Evolutionary conservation across 1,284 basidiomycete species (phyloP).

Genomic region (Ganoderma multipileum): DNA sequence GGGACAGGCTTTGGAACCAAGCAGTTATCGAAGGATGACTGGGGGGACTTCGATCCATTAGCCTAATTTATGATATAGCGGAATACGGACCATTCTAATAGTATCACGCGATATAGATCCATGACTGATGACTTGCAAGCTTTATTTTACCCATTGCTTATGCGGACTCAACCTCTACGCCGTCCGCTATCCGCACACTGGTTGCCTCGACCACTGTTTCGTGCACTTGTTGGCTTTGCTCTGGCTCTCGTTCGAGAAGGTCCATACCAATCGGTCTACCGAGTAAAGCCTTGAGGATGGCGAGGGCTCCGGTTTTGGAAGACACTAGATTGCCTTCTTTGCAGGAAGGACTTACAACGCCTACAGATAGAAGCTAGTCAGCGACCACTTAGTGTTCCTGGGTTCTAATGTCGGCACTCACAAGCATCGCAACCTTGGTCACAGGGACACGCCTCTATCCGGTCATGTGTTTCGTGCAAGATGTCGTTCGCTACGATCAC

Average conservation of each 20-base stretch:
- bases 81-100: constrained; percentile 10
- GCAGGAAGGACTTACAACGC: constrained; percentile 68
- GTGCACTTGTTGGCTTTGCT: constrained; percentile 31
- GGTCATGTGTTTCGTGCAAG: constrained; percentile 66
- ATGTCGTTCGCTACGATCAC: constrained; percentile 56
- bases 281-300: constrained; percentile 70
- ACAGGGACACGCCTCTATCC: constrained; percentile 76
- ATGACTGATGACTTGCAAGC: background rate
- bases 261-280: constrained; percentile 57
- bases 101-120: constrained; percentile 32
- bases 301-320: constrained; percentile 76
- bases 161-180: constrained; percentile 57
- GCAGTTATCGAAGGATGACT: constrained; percentile 66
- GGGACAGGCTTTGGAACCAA: constrained; percentile 43
- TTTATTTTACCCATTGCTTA: constrained; percentile 7
- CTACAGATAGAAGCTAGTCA: constrained; percentile 43
- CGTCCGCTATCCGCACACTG: constrained; percentile 53
- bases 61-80: constrained; percentile 41
- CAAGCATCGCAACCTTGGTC: constrained; percentile 78
- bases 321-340: constrained; percentile 70
- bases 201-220: constrained; percentile 64
- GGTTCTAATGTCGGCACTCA: constrained; percentile 43
- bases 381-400: background rate
- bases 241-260: constrained; percentile 43
- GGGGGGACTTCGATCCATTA: constrained; percentile 84